These are phyloP conservation scores for Macrophomina phaseolina DNA, from an alignment of 2,329 filamentous ascomycete species.

Conservation along the genomic window DNA sequence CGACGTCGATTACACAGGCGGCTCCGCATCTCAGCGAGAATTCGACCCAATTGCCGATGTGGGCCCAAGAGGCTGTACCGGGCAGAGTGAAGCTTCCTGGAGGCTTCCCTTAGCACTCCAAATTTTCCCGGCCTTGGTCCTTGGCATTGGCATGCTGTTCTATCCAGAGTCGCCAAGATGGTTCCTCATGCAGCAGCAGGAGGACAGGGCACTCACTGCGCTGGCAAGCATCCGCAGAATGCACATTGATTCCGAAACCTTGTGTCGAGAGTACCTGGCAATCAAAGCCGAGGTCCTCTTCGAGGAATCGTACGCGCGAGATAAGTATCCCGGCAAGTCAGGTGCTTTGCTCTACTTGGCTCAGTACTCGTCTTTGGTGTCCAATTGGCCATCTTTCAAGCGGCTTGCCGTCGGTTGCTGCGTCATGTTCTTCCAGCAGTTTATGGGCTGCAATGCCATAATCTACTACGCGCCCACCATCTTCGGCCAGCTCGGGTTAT, in stretches of 20 bases:
- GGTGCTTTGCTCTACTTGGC: not conserved
- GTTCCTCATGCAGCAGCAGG: slow-evolving; percentile 75
- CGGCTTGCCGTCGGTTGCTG: slow-evolving; percentile 8
- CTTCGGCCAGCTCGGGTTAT: slow-evolving; percentile 51
- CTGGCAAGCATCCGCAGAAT: slow-evolving; percentile 74
- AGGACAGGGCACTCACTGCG: slow-evolving; percentile 64
- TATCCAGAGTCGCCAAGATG: slow-evolving; percentile 84
- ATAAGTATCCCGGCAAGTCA: slow-evolving; percentile 40
- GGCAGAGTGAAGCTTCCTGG: slow-evolving; percentile 55
- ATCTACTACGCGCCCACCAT: slow-evolving; percentile 58
- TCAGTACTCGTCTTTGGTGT: slow-evolving; percentile 43
- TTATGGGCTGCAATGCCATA: slow-evolving; percentile 56
- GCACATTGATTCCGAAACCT: slow-evolving; percentile 70
- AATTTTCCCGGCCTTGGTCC: slow-evolving; percentile 76
- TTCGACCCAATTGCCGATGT: slow-evolving; percentile 43
- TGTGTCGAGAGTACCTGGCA: slow-evolving; percentile 65
- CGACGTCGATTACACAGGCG: slow-evolving; percentile 54
- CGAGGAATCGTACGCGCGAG: slow-evolving; percentile 30
- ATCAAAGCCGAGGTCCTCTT: slow-evolving; percentile 19
- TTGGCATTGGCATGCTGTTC: slow-evolving; percentile 70
- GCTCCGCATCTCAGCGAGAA: slow-evolving; percentile 42
- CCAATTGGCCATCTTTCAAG: slow-evolving; percentile 37
- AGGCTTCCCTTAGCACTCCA: slow-evolving; percentile 79
- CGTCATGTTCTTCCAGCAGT: slow-evolving; percentile 42
- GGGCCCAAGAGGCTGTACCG: slow-evolving; percentile 3